Percentiles rank a stretch among this genome's conserved stretches.
Evolutionary conservation across 75 land plant genomes (phyloP).

Genomic region (Picea glauca): DNA sequence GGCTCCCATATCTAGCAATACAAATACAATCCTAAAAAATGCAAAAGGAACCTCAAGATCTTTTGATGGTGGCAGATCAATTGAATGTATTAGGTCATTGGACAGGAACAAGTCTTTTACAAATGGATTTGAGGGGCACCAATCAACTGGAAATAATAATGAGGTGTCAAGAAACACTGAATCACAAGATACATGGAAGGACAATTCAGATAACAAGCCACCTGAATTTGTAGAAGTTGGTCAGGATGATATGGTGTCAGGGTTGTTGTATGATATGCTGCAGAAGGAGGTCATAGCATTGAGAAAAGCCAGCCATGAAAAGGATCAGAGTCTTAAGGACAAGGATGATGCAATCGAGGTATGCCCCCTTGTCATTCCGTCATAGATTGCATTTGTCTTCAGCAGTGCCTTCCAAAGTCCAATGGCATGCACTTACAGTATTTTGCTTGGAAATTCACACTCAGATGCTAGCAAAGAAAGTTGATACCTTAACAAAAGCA

Average conservation of each 20-base stretch:
- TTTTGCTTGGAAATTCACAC: slow-evolving; percentile 4
- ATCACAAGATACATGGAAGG: slow-evolving; percentile 16
- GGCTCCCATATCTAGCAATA: slow-evolving; percentile 29
- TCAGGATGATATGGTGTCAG: slow-evolving; percentile 70
- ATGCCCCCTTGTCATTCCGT: background rate
- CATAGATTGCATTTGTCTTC: background rate
- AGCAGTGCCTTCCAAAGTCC: background rate
- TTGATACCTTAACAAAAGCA: slow-evolving; percentile 83
- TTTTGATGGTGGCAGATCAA: slow-evolving; percentile 63
- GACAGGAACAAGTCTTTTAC: slow-evolving; percentile 33
- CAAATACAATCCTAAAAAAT: slow-evolving; percentile 43
- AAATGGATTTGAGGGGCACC: slow-evolving; percentile 35
- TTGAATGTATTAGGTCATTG: slow-evolving; percentile 23
- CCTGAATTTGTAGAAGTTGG: slow-evolving; percentile 19
- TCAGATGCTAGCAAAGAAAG: slow-evolving; percentile 88
- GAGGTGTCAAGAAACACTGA: slow-evolving; percentile 27
- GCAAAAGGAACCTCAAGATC: slow-evolving; percentile 67
- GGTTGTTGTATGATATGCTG: slow-evolving; percentile 84
- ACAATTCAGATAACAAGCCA: slow-evolving; percentile 19
- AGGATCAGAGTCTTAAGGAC: slow-evolving; percentile 95
- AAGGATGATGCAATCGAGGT: slow-evolving; percentile 99
- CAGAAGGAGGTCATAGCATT: slow-evolving; percentile 88
- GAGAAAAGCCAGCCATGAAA: slow-evolving; percentile 87
- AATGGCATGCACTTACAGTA: background rate
- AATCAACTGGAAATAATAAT: slow-evolving; percentile 16